These are phyloP conservation scores for Mucor irregularis DNA, from an alignment of 371 early-diverging fungal species.

Conservation along the genomic window DNA sequence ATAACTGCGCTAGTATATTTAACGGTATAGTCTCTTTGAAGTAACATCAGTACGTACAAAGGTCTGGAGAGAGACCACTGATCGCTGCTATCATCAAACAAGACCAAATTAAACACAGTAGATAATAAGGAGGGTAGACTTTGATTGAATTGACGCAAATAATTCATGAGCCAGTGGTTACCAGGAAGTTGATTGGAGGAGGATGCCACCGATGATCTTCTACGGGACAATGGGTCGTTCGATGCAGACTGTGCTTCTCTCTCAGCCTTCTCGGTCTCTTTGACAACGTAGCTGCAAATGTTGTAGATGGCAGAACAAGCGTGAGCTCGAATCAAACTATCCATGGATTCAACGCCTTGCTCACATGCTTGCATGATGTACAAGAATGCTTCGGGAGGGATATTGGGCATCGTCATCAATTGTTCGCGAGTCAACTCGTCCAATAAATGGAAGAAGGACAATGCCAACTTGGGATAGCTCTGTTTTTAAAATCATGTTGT, in stretches of 20 bases:
- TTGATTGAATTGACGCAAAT: conserved; percentile 54
- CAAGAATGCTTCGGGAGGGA: conserved; percentile 52
- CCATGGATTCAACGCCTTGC: conserved; percentile 56
- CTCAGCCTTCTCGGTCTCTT: conserved; percentile 49
- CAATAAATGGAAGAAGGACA: conserved; percentile 59
- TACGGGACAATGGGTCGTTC: not conserved
- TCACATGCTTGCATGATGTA: conserved; percentile 66
- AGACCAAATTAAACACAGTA: conserved; percentile 67
- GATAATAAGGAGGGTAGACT: conserved; percentile 63
- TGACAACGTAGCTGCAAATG: conserved; percentile 71
- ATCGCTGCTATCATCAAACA: conserved; percentile 80
- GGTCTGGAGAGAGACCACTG: conserved; percentile 87
- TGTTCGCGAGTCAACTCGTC: conserved; percentile 70
- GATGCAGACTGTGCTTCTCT: conserved; percentile 32
- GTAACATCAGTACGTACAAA: conserved; percentile 72
- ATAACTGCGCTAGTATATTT: conserved; percentile 69
- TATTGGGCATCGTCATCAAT: conserved; percentile 56
- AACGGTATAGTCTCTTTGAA: conserved; percentile 72
- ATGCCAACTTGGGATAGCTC: conserved; percentile 67
- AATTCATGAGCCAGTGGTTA: conserved; percentile 43
- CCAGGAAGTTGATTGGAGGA: conserved; percentile 6
- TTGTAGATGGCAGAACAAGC: conserved; percentile 77
- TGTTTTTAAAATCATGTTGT: conserved; percentile 15
- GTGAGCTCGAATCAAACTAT: conserved; percentile 59
- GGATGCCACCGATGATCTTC: conserved; percentile 5